Evolutionary conservation across 2,329 filamentous ascomycete genomes (phyloP), one percentile per base, ranked within the genome.

Genomic region (Diplocarpon mali): DNA sequence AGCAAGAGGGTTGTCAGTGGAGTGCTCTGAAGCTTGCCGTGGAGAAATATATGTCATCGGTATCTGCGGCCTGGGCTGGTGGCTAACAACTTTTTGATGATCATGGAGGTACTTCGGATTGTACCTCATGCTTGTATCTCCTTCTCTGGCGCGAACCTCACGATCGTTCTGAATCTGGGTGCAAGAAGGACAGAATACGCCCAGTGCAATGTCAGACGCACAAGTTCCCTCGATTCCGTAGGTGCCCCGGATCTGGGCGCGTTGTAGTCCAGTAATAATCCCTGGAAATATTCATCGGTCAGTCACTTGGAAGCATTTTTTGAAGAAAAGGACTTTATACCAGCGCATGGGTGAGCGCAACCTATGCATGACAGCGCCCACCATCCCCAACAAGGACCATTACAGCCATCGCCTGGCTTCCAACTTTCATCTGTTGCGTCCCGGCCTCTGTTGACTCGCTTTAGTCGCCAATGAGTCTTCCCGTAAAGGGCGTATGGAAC

Each of bases 401-500:
- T 70, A n/a, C 61, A 62, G 5, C 56, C 49, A 36, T 46, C 52
- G 52, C 45, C 63, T 55, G 2, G 53, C 57, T 3, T 65, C 57
- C 58, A 69, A 48, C 42, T 39, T 5, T 39, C 36, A n/a, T 70
- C 64, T 6, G 62, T 63, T 1, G 66, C 60, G 45, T 69, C 64
- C 17, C 64, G 59, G 38, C 65, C 64, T 11, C 55, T 51, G 6
- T 53, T 54, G 37, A 65, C 62, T 38, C 61, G 62, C 1, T 59
- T 54, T 2, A 70, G 56, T 7, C 68, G 62, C 56, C 69, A 65
- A 12, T 67, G 57, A 2, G 66, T 69, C 38, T 64, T 65, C 5
- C 66, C 64, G 49, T 67, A 67, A 7, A 69, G 46, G 3, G 65
- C 57, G 52, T 67, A 71, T 9, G 68, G 68, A 41, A 64, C 61